Evolutionary conservation across 2,329 filamentous ascomycete species (phyloP), one percentile per base, ranked within the genome.

Genomic region (Hypocreales sp.): DNA sequence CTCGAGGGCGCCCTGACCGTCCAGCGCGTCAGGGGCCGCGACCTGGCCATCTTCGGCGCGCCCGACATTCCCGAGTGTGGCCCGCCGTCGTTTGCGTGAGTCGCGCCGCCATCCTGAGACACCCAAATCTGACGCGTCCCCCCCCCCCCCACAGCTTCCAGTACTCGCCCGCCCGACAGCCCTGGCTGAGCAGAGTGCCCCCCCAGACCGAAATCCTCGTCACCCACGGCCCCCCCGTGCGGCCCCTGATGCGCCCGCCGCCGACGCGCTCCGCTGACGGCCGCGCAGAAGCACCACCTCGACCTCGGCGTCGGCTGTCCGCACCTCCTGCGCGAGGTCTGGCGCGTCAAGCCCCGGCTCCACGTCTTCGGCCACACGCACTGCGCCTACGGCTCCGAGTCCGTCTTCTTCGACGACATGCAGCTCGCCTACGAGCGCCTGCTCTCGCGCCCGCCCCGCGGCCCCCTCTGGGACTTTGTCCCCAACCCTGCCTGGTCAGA

Each of bases 311-410:
- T 83, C 24, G 83, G 81, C 30, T 86, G 79, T 37, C 67, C 72
- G 6, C 64, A 68, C 30, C 62, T 92, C 5, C 61, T 87, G 5
- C 53, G 61, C 10, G 83, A 92, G 42, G 51, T 79, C 12, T 81
- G 78, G 72, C 68, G 78, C 20, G 71, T 83, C 8, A 72, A 69
- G 35, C 84, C 84, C 0, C 60, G 60, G 9, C 56, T 92, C 10
- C 82, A 92, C 49, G 66, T 92, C 25, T 92, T 90, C 47, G 84
- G 83, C 1, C 84, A 93, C 50, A 67, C 86, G 15, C 84, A 93
- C 54, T 78, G 66, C 43, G 79, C 72, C 7, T 67, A 78, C 24
- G 84, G 83, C 11, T 59, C 58, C 23, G 72, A 84, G 41, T 51
- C 72, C 0, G 63, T 79, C 8, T 78, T 71, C 51, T 92, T 79